Percentiles rank a stretch among this genome's conserved stretches.
Conservation (phyloP, 768 basidiomycete species). For the Tulasnella sp. region DNA sequence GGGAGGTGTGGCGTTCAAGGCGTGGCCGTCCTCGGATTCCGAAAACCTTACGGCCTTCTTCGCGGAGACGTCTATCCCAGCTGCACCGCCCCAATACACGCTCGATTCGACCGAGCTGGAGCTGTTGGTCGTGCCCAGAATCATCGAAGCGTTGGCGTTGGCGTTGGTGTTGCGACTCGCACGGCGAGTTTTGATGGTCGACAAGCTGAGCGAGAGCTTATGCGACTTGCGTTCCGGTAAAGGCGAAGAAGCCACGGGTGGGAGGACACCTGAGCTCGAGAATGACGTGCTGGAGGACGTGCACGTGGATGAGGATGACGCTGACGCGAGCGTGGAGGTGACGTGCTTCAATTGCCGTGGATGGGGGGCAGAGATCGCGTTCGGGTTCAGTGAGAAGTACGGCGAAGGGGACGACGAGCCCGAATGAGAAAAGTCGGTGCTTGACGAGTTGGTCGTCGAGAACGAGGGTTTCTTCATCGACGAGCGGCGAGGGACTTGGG, state of each 20-base stretch:
- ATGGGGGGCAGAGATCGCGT: background rate
- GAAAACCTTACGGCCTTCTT: conserved; percentile 9
- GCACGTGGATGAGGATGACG: background rate
- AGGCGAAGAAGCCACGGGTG: background rate
- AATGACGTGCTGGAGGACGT: background rate
- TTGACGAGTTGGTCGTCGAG: background rate
- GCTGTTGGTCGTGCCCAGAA: background rate
- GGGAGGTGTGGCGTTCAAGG: background rate
- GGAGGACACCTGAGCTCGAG: background rate
- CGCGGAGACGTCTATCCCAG: background rate
- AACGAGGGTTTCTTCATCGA: conserved; percentile 1
- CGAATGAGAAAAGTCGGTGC: background rate
- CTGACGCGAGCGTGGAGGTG: background rate
- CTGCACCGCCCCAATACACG: background rate
- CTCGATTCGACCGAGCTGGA: conserved; percentile 1
- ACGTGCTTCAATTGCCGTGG: background rate
- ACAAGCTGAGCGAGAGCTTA: background rate
- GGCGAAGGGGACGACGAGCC: background rate
- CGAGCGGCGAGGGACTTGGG: background rate
- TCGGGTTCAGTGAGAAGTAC: background rate
- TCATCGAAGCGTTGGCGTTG: background rate
- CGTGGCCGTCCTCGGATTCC: background rate
- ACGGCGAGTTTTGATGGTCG: background rate
- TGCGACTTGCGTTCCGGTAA: background rate
- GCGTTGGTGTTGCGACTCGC: background rate